phyloP scores from a whole-genome alignment of 2,329 filamentous ascomycete genomes.

The Xylaria multiplex region DNA sequence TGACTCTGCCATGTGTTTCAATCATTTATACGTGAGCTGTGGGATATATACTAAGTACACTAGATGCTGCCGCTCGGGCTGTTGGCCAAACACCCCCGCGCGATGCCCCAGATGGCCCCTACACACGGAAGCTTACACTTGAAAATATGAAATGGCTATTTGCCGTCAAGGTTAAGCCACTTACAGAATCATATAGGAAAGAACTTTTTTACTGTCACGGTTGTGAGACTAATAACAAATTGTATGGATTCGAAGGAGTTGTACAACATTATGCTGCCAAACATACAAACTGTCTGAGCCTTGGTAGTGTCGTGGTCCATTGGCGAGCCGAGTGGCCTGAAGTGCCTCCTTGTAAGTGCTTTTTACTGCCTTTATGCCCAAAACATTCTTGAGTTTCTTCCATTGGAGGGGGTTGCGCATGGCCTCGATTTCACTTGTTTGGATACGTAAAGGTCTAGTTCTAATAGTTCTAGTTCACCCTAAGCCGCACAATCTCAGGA shows the following conservation, averaged over 20 bases:
- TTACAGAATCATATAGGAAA: conserved; percentile 72
- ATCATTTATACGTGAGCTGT: background rate
- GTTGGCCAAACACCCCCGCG: conserved; percentile 56
- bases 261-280: conserved; percentile 87
- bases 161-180: conserved; percentile 77
- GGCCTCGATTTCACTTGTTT: background rate
- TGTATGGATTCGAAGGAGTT: conserved; percentile 80
- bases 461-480: conserved; percentile 53
- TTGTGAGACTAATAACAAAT: conserved; percentile 72
- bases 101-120: conserved; percentile 64
- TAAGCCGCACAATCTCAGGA: conserved; percentile 59
- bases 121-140: conserved; percentile 55
- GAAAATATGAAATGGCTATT: conserved; percentile 91
- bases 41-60: conserved; percentile 14
- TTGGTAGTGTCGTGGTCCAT: conserved; percentile 76
- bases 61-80: conserved; percentile 55
- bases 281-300: conserved; percentile 75
- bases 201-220: conserved; percentile 81
- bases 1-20: too few species aligned
- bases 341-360: conserved; percentile 69
- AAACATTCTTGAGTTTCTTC: background rate
- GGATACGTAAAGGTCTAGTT: background rate
- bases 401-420: background rate
- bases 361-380: background rate
- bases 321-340: conserved; percentile 87